Evolutionary conservation across 73 alveolate species (phyloP), one percentile per base, ranked within the genome.

Genomic region (Paramecium octaurelia): DNA sequence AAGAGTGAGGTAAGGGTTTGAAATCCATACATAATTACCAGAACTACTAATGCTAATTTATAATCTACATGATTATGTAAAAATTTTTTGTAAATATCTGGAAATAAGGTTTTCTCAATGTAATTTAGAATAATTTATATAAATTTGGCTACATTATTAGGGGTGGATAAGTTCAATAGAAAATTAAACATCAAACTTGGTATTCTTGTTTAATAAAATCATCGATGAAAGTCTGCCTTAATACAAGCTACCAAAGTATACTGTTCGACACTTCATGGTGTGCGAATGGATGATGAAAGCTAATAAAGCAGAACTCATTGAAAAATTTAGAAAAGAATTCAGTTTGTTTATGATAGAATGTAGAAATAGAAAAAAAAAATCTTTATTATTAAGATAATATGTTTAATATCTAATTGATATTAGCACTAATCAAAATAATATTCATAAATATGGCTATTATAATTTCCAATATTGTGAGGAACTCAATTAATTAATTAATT

Each of bases 161-260:
- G 75, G 91, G 6, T 80, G 91, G 91, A 80, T 80, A 10, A 44
- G 75, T 23, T 24, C 75, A 12, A 34, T 80, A 18, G 91, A 80
- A 46, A 23, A 21, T 23, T 27, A 21, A 16, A 31, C 91, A n/a
- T 20, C 5, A 11, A 29, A 34, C 27, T 44, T 31, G 16, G 21
- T 80, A 23, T 27, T 16, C 21, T 24, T 6, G 35, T 80, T 44
- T 21, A 80, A 80, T 80, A 23, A 34, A 1, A 31, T 44, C 21
- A 38, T 80, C 10, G 43, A 48, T 43, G 91, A 80, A 80, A 80
- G 46, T 23, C 3, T 80, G 3, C 70, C 24, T 44, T 23, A 42
- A 42, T 73, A 73, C 35, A 36, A 73, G 20, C 16, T 80, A 14
- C 91, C 91, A 21, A 80, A 80, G 24, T 80, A 42, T 21, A 44